Base-by-base conservation (phyloP, 2,329 filamentous ascomycete genomes). In the Colletotrichum destructivum region DNA sequence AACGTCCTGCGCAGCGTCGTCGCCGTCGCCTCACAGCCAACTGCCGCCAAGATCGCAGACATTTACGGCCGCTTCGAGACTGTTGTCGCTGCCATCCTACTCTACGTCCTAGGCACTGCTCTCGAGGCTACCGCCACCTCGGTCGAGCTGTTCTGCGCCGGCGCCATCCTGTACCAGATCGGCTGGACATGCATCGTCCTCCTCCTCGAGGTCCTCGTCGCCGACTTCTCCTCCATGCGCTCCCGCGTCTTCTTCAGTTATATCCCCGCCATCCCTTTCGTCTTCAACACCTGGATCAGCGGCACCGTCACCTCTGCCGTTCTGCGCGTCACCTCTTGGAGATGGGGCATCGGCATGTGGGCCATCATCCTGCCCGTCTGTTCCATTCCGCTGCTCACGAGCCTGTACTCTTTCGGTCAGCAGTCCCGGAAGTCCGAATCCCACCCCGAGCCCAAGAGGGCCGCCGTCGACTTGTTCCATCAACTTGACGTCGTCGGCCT, bases 311-410 rank as follows among this genome's bases (percentile, higher is more conserved):
- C 88, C 0, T 77, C 79, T 0, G 83, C 87, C 0, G 87, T 91
- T 0, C 76, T 91, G 23, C 75, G 68, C 0, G 77, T 76, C 2
- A 88, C 87, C 0, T 85, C 82, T 2, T 92, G 90, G 90, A 80
- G 85, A 69, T 91, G 89, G 89, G 90, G 90, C 16, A 84, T 90
- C 31, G 90, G 89, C 73, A 91, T 92, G 89, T 92, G 88, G 84
- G 84, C 84, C 57, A 87, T 91, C 73, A 89, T 91, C 61, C 91
- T 88, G 75, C 87, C 89, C 1, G 81, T 88, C 9, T 87, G 86
- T 66, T 84, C 87, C 0, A 71, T 90, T 5, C 89, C 90, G 1
- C 82, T 92, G 0, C 79, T 91, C 44, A 66, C 67, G 16, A 73
- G 59, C 35, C 67, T 89, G 0, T 81, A 79, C 69, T 76, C 84